A percentile compares a stretch with the other conserved stretches of the same genome.
Evolutionary conservation across 257 asterid genomes (phyloP).

Genomic region (Solanum pinnatisectum): DNA sequence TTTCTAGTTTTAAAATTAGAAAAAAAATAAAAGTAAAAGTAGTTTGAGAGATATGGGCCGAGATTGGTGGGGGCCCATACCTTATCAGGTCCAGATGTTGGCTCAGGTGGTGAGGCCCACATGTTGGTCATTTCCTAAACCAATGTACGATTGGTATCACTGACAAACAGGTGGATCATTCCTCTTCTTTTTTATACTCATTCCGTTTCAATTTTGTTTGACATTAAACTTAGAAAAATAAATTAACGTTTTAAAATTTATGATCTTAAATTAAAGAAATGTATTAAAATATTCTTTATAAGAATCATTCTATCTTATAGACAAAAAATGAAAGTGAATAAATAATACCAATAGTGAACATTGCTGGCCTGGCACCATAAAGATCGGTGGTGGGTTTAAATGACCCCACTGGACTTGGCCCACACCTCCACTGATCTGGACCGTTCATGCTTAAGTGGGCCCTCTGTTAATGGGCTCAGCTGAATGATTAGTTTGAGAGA

Average conservation of each 20-base stretch:
- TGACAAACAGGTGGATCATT: slow-evolving; percentile 34
- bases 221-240: no score
- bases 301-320: no score
- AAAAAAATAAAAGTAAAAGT: neutral
- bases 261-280: no score
- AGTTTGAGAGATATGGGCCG: slow-evolving; percentile 34
- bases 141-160: slow-evolving; percentile 14
- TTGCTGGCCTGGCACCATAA: slow-evolving; percentile 83
- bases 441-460: slow-evolving; percentile 32
- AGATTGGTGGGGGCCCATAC: slow-evolving; percentile 60
- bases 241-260: fast-evolving
- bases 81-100: slow-evolving; percentile 75
- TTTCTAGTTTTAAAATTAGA: neutral
- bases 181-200: neutral
- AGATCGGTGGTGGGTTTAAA: slow-evolving; percentile 69
- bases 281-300: no score
- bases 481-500: slow-evolving; percentile 24
- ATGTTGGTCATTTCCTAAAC: slow-evolving; percentile 33
- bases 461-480: slow-evolving; percentile 44
- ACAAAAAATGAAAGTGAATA: neutral
- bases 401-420: slow-evolving; percentile 38
- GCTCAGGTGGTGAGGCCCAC: slow-evolving; percentile 74
- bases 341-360: neutral
- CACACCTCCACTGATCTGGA: slow-evolving; percentile 26
- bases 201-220: neutral